Conservation (phyloP, 768 basidiomycete genomes). For the Dioszegia hungarica region DNA sequence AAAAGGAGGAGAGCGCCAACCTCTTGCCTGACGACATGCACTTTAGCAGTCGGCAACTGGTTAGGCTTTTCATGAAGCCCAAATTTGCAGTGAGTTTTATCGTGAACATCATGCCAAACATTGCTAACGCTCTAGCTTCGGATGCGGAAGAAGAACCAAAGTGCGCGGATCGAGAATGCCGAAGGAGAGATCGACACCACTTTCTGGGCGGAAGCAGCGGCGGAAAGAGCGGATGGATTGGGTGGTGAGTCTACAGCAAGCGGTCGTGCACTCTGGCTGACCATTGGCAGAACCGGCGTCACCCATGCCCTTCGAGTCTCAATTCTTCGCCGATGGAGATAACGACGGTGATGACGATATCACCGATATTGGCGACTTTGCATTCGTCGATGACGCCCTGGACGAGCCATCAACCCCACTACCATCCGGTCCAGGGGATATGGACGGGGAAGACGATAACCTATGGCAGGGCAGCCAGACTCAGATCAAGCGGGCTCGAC, state of each 20-base stretch:
- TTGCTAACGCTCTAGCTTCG: constrained; percentile 58
- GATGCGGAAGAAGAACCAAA: constrained; percentile 69
- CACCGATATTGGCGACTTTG: constrained; percentile 61
- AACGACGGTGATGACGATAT: constrained; percentile 67
- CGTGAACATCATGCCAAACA: neutral
- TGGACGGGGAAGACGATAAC: constrained; percentile 66
- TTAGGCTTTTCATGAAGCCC: constrained; percentile 91
- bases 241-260: constrained; percentile 54
- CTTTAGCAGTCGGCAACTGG: constrained; percentile 81
- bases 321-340: constrained; percentile 86
- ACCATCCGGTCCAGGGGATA: constrained; percentile 8
- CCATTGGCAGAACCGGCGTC: neutral
- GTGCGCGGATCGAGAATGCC: constrained; percentile 52
- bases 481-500: constrained; percentile 68
- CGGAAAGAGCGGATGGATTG: constrained; percentile 60
- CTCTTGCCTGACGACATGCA: constrained; percentile 95
- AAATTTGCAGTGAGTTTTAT: constrained; percentile 71
- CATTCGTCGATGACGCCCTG: constrained; percentile 56
- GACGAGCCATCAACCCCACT: constrained; percentile 22
- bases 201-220: constrained; percentile 95
- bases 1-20: constrained; percentile 53
- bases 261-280: neutral
- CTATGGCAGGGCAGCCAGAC: constrained; percentile 73
- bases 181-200: constrained; percentile 91
- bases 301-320: constrained; percentile 79